Evolutionary conservation across 306 rosid genomes (phyloP).

Genomic region (Carpinus viminea): DNA sequence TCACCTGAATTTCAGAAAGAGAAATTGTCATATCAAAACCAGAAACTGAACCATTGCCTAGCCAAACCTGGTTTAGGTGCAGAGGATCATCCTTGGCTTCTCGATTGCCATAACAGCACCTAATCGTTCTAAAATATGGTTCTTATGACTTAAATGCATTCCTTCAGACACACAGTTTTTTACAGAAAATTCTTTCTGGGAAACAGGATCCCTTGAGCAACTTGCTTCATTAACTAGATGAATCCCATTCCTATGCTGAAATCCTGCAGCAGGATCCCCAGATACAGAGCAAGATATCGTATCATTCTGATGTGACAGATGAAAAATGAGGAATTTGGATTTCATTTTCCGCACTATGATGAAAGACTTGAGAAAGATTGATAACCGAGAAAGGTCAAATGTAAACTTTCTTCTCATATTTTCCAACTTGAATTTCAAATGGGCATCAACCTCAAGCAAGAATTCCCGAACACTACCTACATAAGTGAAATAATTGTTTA

Average conservation of each 20-base stretch:
- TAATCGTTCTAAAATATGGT: conserved; percentile 56
- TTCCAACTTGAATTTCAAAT: conserved; percentile 46
- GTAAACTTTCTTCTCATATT: conserved; percentile 45
- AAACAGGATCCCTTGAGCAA: conserved; percentile 46
- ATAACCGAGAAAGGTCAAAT: conserved; percentile 58
- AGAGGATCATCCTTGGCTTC: conserved; percentile 40
- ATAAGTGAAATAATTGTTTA: conserved; percentile 30
- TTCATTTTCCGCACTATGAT: conserved; percentile 37
- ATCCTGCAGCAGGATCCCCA: conserved; percentile 41
- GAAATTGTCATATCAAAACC: conserved; percentile 71
- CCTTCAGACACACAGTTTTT: conserved; percentile 28
- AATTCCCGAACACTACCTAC: conserved; percentile 73
- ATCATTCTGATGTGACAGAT: conserved; percentile 42
- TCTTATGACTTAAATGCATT: conserved; percentile 40
- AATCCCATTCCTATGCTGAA: conserved; percentile 39
- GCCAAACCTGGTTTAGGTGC: conserved; percentile 46
- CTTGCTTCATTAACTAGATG: conserved; percentile 50
- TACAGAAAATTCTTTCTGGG: conserved; percentile 18
- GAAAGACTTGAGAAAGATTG: conserved; percentile 61
- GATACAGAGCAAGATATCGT: conserved; percentile 38
- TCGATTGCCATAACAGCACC: conserved; percentile 57
- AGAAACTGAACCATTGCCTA: conserved; percentile 62
- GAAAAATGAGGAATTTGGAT: conserved; percentile 60
- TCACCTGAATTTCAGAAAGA: conserved; percentile 72
- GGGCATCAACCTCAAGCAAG: conserved; percentile 59